These are phyloP conservation scores for Eucalyptus leucophloia DNA, from an alignment of 345 rosid species.

Conservation along the genomic window DNA sequence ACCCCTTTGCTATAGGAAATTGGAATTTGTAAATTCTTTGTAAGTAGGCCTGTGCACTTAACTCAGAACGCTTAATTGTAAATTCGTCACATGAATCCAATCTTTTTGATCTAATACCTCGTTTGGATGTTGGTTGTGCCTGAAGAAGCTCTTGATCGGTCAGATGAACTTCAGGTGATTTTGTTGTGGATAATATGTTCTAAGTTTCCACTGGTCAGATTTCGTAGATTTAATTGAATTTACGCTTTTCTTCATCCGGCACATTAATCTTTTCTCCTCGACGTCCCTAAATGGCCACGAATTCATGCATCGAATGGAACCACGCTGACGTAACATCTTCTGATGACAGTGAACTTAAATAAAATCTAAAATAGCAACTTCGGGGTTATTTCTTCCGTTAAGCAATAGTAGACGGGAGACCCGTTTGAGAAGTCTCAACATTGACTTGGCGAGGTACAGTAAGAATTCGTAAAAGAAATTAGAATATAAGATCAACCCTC, in stretches of 20 bases:
- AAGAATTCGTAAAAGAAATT: neutral
- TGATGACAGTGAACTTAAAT: neutral
- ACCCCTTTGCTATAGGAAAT: neutral
- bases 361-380: neutral
- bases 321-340: neutral
- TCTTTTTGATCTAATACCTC: neutral
- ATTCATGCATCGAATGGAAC: neutral
- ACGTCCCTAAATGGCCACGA: neutral
- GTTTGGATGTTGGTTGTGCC: neutral
- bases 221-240: neutral
- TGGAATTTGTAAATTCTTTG: slow-evolving; percentile 20
- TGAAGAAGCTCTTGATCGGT: neutral
- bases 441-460: neutral
- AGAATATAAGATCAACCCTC: neutral
- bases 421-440: neutral
- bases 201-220: neutral
- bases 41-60: slow-evolving; percentile 5
- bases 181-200: neutral
- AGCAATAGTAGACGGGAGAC: neutral
- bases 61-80: slow-evolving; percentile 16
- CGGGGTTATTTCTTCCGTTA: neutral
- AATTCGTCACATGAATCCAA: slow-evolving; percentile 2
- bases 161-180: neutral
- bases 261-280: neutral
- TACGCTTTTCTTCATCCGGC: neutral